phyloP scores from a whole-genome alignment of 805 yeast genomes.

The Spathaspora gorwiae region DNA sequence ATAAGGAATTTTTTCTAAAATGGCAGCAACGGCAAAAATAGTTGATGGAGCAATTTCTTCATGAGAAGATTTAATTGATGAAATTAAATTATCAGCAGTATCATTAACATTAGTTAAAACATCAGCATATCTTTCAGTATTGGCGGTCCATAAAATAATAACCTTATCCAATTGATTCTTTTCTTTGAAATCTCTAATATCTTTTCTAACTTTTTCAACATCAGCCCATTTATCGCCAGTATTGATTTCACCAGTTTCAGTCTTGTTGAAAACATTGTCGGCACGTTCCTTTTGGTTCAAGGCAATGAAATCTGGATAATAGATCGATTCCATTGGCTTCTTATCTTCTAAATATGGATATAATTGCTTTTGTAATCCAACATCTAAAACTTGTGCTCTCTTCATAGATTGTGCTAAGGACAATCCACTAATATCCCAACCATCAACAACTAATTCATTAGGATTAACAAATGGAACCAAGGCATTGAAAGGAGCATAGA shows the following conservation, averaged over 20 bases:
- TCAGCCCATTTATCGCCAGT: constrained; percentile 78
- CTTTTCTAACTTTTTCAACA: constrained; percentile 79
- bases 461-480: constrained; percentile 86
- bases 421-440: constrained; percentile 86
- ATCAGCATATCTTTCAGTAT: constrained; percentile 89
- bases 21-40: constrained; percentile 89
- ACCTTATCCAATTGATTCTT: constrained; percentile 77
- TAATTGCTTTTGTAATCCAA: constrained; percentile 75
- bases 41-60: constrained; percentile 88
- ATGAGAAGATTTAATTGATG: constrained; percentile 72
- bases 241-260: constrained; percentile 42
- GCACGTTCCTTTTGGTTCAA: constrained; percentile 92
- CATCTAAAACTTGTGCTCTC: constrained; percentile 83
- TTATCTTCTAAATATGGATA: constrained; percentile 55
- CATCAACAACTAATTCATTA: constrained; percentile 83
- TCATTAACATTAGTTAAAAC: constrained; percentile 78
- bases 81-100: constrained; percentile 73
- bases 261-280: constrained; percentile 70
- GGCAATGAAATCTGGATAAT: constrained; percentile 96
- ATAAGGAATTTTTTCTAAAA: constrained; percentile 82
- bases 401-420: constrained; percentile 74
- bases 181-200: constrained; percentile 72
- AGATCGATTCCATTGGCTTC: constrained; percentile 76
- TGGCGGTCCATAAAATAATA: constrained; percentile 93
- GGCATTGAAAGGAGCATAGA: constrained; percentile 88